Conservation (phyloP, 2,329 filamentous ascomycete species). For the Blastomyces parvus region DNA sequence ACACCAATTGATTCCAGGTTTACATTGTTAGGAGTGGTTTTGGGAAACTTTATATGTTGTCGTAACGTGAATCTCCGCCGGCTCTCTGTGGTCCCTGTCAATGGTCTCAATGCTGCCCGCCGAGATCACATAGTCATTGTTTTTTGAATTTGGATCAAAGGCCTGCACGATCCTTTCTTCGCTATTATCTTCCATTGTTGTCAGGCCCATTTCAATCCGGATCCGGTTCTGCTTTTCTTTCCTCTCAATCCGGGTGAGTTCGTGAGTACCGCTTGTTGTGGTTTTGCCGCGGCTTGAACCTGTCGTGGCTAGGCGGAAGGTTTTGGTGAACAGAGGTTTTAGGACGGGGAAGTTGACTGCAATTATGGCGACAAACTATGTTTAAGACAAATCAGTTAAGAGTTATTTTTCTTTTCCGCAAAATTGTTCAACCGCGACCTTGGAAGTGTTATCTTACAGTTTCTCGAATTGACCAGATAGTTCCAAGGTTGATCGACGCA, state of each 20-base stretch:
- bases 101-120: constrained; percentile 10
- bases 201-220: constrained; percentile 9
- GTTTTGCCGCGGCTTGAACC: constrained; percentile 2
- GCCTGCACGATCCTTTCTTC: constrained; percentile 10
- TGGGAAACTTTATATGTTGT: constrained; percentile 18
- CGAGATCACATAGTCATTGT: constrained; percentile 7
- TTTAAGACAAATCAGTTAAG: neutral
- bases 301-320: constrained; percentile 13
- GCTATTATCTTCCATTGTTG: constrained; percentile 7
- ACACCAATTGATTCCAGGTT: neutral
- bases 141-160: constrained; percentile 6
- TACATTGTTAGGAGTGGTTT: neutral
- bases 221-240: constrained; percentile 7
- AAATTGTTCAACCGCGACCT: neutral
- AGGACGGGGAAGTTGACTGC: constrained; percentile 37
- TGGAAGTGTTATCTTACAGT: constrained; percentile 22
- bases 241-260: constrained; percentile 8
- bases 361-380: constrained; percentile 37
- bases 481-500: constrained; percentile 31
- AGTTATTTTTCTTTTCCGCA: neutral
- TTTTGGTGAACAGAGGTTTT: constrained; percentile 32
- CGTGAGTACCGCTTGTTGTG: neutral
- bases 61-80: constrained; percentile 17
- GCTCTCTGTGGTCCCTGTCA: constrained; percentile 4
- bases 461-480: constrained; percentile 39